Conservation (phyloP, 2,329 filamentous ascomycete species). For the Colletotrichum sojae region DNA sequence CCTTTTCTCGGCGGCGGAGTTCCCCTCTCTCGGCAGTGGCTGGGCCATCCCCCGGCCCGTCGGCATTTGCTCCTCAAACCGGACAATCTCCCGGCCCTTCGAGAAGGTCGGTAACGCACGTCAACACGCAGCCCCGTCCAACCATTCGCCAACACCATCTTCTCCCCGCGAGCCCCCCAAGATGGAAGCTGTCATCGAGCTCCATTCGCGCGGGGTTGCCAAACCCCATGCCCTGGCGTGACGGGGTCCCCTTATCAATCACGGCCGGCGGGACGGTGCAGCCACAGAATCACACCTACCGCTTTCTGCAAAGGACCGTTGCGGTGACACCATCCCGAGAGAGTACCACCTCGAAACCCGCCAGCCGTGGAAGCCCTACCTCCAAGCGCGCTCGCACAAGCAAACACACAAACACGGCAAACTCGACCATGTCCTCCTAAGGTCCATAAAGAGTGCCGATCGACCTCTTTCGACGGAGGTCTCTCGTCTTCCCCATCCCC, state of each 20-base stretch:
- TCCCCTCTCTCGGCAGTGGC: constrained; percentile 16
- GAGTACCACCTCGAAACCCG: background rate
- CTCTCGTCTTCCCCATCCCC: background rate
- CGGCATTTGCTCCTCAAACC: background rate
- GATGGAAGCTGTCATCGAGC: background rate
- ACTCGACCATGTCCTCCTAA: background rate
- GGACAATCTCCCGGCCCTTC: background rate
- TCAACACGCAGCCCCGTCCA: background rate
- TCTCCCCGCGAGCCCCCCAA: background rate
- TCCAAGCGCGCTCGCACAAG: too few relatives aligned
- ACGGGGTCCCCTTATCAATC: constrained; percentile 8
- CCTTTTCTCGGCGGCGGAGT: background rate
- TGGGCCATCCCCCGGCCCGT: constrained; percentile 6
- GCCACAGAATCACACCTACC: constrained; percentile 38
- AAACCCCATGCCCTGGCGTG: too few relatives aligned
- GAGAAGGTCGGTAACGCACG: background rate
- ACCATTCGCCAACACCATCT: too few relatives aligned
- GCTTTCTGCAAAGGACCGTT: constrained; percentile 27
- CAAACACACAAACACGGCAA: too few relatives aligned
- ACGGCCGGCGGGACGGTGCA: background rate
- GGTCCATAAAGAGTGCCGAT: constrained; percentile 16
- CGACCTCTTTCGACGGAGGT: background rate
- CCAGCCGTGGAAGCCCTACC: background rate
- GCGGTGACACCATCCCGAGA: constrained; percentile 11
- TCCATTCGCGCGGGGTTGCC: background rate